Percentiles rank a stretch among this genome's conserved stretches.
Evolutionary conservation across 129 eudicot genomes (phyloP).

Genomic region (Scalesia atractyloides): DNA sequence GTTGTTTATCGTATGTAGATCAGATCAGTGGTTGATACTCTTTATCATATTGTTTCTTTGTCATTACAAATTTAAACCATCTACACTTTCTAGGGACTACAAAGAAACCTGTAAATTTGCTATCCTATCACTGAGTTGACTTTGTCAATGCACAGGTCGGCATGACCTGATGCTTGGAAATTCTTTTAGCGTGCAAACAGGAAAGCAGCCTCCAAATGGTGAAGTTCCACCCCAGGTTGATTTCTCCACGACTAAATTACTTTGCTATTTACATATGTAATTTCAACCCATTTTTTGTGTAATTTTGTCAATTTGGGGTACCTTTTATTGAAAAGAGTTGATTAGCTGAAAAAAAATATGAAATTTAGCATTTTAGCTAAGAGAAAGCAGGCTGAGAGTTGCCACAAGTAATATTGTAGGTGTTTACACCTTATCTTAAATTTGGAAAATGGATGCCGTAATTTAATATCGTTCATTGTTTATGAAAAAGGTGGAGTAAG

Average conservation of each 20-base stretch:
- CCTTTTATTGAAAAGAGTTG: not conserved
- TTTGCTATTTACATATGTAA: not conserved
- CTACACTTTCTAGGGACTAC: slow-evolving; percentile 14
- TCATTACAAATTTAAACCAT: not conserved
- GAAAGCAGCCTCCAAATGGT: slow-evolving; percentile 56
- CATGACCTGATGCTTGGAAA: slow-evolving; percentile 83
- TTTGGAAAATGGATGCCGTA: not conserved
- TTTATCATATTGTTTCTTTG: not conserved
- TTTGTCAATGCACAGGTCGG: slow-evolving; percentile 55
- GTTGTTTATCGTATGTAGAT: not conserved
- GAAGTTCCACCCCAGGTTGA: slow-evolving; percentile 85
- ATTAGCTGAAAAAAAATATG: not conserved
- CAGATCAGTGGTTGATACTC: not conserved
- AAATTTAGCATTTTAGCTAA: not conserved
- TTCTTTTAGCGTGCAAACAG: slow-evolving; percentile 53
- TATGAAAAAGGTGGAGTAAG: not conserved
- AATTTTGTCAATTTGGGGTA: not conserved
- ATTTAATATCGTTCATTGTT: not conserved
- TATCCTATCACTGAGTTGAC: slow-evolving; percentile 22
- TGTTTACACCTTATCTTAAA: not conserved
- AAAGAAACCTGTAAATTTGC: not conserved
- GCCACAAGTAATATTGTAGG: not conserved
- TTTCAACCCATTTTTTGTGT: not conserved
- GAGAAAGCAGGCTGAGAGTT: not conserved
- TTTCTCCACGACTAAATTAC: slow-evolving; percentile 23